phyloP scores from a whole-genome alignment of 345 rosid genomes.

The Populus tremula region DNA sequence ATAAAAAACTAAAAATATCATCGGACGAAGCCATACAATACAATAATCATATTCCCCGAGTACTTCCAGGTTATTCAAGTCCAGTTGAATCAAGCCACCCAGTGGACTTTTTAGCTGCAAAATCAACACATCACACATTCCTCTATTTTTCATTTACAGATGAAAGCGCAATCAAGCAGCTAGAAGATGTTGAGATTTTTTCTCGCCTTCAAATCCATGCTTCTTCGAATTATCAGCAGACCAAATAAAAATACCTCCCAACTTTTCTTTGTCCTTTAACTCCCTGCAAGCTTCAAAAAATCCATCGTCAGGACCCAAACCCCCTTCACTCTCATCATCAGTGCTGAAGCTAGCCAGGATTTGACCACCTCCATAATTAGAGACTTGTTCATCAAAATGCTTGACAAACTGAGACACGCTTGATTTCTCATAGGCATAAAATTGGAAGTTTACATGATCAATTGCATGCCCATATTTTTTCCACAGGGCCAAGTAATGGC shows the following conservation, averaged over 20 bases:
- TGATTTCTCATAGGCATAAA: slow-evolving; percentile 1
- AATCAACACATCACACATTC: too few relatives aligned
- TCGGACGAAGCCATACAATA: too few relatives aligned
- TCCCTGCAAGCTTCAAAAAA: slow-evolving; percentile 5
- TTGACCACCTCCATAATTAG: neutral
- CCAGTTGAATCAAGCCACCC: too few relatives aligned
- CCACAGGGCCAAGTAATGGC: slow-evolving; percentile 3
- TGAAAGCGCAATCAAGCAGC: neutral
- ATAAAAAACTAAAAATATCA: too few relatives aligned
- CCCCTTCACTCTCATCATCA: neutral
- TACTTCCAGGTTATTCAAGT: too few relatives aligned
- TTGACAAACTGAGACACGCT: neutral
- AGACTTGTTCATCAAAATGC: neutral
- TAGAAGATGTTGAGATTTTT: neutral
- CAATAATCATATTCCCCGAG: too few relatives aligned
- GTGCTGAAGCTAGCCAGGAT: slow-evolving; percentile 4
- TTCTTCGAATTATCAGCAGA: neutral
- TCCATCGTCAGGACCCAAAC: neutral
- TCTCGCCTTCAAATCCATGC: slow-evolving; percentile 2
- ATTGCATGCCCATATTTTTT: neutral
- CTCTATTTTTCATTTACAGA: too few relatives aligned
- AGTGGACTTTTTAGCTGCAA: too few relatives aligned
- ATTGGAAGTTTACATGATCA: slow-evolving; percentile 6
- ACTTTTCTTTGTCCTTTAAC: neutral
- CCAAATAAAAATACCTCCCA: slow-evolving; percentile 11